Evolutionary conservation across 345 rosid genomes (phyloP).

Genomic region (Hibiscus syriacus): DNA sequence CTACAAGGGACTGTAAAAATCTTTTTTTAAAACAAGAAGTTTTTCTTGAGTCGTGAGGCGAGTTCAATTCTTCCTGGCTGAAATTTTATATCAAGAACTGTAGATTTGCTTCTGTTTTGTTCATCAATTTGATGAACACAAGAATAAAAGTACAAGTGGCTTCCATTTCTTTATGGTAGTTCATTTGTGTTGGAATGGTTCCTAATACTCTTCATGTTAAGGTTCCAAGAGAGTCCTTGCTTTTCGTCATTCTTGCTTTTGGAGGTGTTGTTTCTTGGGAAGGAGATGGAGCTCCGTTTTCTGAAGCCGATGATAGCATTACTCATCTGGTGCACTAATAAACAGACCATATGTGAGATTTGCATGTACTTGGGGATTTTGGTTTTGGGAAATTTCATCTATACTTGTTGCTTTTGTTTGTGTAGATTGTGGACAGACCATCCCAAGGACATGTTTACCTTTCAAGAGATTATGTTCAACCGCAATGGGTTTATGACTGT

Average conservation of each 20-base stretch:
- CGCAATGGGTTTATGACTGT: conserved; percentile 88
- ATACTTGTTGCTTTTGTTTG: conserved; percentile 4
- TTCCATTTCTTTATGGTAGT: not conserved
- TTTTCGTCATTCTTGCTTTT: conserved; percentile 84
- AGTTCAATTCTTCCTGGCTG: conserved; percentile 7
- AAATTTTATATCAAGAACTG: not conserved
- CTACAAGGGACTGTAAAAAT: conserved; percentile 64
- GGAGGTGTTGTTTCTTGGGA: conserved; percentile 96
- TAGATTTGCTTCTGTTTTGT: not conserved
- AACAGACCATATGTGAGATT: not conserved
- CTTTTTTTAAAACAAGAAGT: conserved; percentile 59
- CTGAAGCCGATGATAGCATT: conserved; percentile 69
- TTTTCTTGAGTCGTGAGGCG: conserved; percentile 97
- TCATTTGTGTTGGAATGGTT: not conserved
- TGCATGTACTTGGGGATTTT: not conserved
- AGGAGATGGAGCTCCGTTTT: conserved; percentile 83
- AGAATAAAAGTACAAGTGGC: not conserved
- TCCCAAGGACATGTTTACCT: conserved; percentile 71
- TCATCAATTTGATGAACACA: not conserved
- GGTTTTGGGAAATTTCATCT: not conserved
- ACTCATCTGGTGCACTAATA: conserved; percentile 69
- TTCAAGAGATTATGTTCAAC: conserved; percentile 83
- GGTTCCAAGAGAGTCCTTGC: conserved; percentile 93
- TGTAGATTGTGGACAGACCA: conserved; percentile 90
- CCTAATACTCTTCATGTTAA: conserved; percentile 14